These are phyloP conservation scores for Saturnispora silvae DNA, from an alignment of 805 yeast genomes.

Conservation along the genomic window DNA sequence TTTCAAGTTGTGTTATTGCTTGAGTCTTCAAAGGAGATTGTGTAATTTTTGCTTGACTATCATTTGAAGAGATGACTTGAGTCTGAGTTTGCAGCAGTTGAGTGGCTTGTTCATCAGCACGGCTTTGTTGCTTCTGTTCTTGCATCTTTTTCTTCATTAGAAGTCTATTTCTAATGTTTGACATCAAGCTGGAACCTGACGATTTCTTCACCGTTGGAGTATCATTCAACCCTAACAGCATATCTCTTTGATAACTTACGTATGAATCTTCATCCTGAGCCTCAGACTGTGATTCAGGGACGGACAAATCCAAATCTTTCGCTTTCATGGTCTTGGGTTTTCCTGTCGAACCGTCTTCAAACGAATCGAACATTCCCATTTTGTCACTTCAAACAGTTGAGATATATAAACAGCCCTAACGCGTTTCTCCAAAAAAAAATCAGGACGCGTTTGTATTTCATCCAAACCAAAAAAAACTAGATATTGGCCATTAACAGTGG, in stretches of 20 bases:
- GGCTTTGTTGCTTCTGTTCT: not conserved
- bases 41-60: too few species aligned
- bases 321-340: too few species aligned
- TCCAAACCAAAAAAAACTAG: too few species aligned
- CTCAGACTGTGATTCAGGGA: not conserved
- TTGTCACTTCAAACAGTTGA: too few species aligned
- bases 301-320: not conserved
- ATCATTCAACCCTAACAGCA: constrained; percentile 2
- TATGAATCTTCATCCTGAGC: constrained; percentile 2
- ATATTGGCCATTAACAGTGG: too few species aligned
- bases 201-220: not conserved
- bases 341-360: too few species aligned
- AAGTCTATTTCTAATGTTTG: constrained; percentile 7
- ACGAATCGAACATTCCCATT: too few species aligned
- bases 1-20: not conserved
- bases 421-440: too few species aligned
- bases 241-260: constrained; percentile 3
- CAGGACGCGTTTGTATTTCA: too few species aligned
- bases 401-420: too few species aligned
- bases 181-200: constrained; percentile 5
- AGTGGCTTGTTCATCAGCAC: too few species aligned
- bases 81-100: not conserved
- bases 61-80: not conserved
- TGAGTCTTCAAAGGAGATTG: not conserved
- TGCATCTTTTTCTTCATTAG: constrained; percentile 4